Evolutionary conservation across 1,284 basidiomycete genomes (phyloP).

Genomic region (Malassezia pachydermatis): DNA sequence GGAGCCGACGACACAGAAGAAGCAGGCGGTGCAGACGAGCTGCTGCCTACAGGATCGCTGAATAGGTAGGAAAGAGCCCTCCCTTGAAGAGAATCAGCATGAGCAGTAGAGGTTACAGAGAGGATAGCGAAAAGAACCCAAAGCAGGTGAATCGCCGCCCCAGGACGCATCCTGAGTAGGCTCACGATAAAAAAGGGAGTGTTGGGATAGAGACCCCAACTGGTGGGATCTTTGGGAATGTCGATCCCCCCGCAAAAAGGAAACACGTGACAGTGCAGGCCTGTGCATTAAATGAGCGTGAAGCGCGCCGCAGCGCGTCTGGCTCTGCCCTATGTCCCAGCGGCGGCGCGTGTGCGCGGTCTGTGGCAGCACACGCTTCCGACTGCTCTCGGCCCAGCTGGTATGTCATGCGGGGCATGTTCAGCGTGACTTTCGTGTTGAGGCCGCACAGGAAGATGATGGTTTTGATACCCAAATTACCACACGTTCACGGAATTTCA

Average conservation of each 20-base stretch:
- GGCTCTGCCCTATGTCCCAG: not conserved
- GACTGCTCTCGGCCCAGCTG: conserved; percentile 15
- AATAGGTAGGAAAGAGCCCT: no score
- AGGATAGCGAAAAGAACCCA: no score
- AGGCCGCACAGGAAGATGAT: conserved; percentile 17
- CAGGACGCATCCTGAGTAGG: no score
- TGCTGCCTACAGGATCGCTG: no score
- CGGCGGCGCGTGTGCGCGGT: conserved; percentile 11
- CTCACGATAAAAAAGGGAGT: no score
- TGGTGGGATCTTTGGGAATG: not conserved
- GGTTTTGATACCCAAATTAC: conserved; percentile 17
- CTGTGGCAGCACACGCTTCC: conserved; percentile 18
- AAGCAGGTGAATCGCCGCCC: no score
- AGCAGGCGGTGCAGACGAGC: no score
- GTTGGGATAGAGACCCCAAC: conserved; percentile 2
- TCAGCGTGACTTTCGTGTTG: conserved; percentile 18
- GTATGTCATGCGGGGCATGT: conserved; percentile 17
- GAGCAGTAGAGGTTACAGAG: no score
- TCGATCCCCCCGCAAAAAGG: no score
- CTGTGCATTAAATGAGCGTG: not conserved
- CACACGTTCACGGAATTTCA: conserved; percentile 11
- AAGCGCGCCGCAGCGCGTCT: not conserved
- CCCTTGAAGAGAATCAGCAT: no score
- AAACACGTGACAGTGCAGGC: not conserved
- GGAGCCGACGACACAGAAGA: no score